A percentile compares a stretch with the other conserved stretches of the same genome.
Evolutionary conservation across 2,329 filamentous ascomycete species (phyloP).

Genomic region (Ceratocystis destructans): DNA sequence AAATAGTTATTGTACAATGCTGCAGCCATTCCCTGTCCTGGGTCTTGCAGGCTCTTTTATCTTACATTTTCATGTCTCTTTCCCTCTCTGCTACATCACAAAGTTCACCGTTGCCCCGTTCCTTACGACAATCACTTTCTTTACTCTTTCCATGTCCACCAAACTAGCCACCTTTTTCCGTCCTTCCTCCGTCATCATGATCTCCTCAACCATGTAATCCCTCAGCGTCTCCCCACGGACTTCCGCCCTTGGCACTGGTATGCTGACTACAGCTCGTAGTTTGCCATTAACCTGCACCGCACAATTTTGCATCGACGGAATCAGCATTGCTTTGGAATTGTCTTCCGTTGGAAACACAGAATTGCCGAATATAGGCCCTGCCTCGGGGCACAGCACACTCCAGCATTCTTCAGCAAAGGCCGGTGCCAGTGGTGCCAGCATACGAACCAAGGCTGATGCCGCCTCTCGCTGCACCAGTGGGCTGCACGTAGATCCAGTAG

Average conservation of each 20-base stretch:
- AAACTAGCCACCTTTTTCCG: conserved; percentile 36
- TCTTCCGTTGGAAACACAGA: conserved; percentile 48
- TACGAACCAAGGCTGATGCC: conserved; percentile 45
- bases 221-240: conserved; percentile 29
- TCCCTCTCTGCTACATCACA: conserved; percentile 34
- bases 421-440: conserved; percentile 68
- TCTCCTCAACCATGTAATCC: conserved; percentile 46
- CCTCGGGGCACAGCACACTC: conserved; percentile 38
- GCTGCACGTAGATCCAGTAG: conserved; percentile 27
- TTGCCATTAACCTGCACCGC: conserved; percentile 75
- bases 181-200: conserved; percentile 49
- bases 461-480: conserved; percentile 36
- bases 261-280: conserved; percentile 51
- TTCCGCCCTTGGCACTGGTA: conserved; percentile 38
- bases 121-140: conserved; percentile 51
- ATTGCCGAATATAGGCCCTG: conserved; percentile 30
- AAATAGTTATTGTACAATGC: conserved; percentile 5
- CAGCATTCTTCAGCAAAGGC: conserved; percentile 73
- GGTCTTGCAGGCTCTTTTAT: neutral
- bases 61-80: neutral
- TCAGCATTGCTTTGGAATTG: conserved; percentile 26
- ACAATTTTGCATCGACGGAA: conserved; percentile 36
- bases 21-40: too few species aligned
- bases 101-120: conserved; percentile 62
- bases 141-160: conserved; percentile 38